A percentile compares a stretch with the other conserved stretches of the same genome.
Evolutionary conservation across 2,329 filamentous ascomycete genomes (phyloP).

Genomic region (Phoma sp.): DNA sequence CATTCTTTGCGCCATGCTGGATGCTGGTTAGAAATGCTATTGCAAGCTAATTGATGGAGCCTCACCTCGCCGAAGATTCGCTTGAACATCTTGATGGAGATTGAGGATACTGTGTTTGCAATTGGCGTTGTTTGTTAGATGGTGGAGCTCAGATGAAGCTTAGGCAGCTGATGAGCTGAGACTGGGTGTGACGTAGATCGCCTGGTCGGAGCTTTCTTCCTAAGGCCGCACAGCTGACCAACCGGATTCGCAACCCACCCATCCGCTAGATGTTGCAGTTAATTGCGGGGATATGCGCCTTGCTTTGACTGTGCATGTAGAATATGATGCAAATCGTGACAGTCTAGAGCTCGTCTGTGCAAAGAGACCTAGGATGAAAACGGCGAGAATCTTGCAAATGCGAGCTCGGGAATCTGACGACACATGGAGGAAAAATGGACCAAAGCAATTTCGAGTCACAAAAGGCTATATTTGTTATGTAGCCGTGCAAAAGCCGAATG

Average conservation of each 20-base stretch:
- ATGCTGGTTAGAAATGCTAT: constrained; percentile 22
- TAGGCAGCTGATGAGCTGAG: constrained; percentile 29
- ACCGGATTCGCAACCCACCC: constrained; percentile 14
- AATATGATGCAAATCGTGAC: not conserved
- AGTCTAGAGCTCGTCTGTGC: not conserved
- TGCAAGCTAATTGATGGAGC: constrained; percentile 3
- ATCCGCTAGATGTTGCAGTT: not conserved
- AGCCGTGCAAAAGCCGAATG: constrained; percentile 46
- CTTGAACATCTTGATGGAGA: constrained; percentile 51
- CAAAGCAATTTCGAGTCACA: constrained; percentile 29
- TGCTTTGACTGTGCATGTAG: not conserved
- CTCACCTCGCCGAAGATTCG: constrained; percentile 57
- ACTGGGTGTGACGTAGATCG: constrained; percentile 38
- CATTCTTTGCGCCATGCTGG: constrained; percentile 67
- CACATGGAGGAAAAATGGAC: not conserved
- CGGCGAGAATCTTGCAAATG: no score
- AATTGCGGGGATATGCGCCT: constrained; percentile 11
- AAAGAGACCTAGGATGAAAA: not conserved
- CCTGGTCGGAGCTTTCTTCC: constrained; percentile 22
- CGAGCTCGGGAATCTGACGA: not conserved
- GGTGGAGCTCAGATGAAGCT: constrained; percentile 24
- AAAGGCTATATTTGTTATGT: constrained; percentile 40
- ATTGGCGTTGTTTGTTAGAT: constrained; percentile 13
- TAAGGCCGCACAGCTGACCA: constrained; percentile 15
- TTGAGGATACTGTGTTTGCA: constrained; percentile 3